Evolutionary conservation across 192 early-diverging fungal species (phyloP), one percentile per base, ranked within the genome.

Genomic region (Pilaira anomala): DNA sequence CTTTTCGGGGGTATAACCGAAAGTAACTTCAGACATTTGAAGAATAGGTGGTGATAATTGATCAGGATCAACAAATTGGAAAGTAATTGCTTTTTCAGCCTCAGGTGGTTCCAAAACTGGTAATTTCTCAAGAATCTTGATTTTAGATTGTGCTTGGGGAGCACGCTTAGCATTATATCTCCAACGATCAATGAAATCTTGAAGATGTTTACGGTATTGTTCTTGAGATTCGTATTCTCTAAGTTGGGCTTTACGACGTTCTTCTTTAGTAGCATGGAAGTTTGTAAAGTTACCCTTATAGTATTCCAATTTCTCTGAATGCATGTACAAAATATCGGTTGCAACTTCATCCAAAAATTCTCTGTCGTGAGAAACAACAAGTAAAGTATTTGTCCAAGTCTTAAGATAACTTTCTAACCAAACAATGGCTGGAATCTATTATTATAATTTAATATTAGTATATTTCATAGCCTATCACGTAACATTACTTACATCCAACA

Each of bases 111-210:
- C 89, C 26, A 99, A 81, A 63, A 85, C 89, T 11, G 95, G 95
- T 30, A 99, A 78, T 70, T 99, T 99, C 74, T 99, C 95, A 66
- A 99, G 79, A 66, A 98, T 92, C 78, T 99, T 99, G 73, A 99
- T 91, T 80, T 95, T 97, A 68, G 83, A 88, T 78, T 99, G 97
- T 7, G 97, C 97, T 76, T 98, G 96, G 9, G 97, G 90, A 33
- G 91, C 93, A 42, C 93, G 84, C 63, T 97, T 99, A 30, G 97
- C 94, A 73, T 99, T 99, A 74, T 99, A 99, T 68, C 97, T 81
- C 97, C 97, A 99, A 36, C 94, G 86, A 69, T 98, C 97, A 72
- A 99, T 97, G 69, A 97, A 99, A 13, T 91, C 97, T 64, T 99
- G 96, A 76, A 98, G 76, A 75, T 99, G 95, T 68, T 93, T 85